Base-by-base conservation (phyloP, 2,329 filamentous ascomycete species). In the Ophiobolus disseminans region DNA sequence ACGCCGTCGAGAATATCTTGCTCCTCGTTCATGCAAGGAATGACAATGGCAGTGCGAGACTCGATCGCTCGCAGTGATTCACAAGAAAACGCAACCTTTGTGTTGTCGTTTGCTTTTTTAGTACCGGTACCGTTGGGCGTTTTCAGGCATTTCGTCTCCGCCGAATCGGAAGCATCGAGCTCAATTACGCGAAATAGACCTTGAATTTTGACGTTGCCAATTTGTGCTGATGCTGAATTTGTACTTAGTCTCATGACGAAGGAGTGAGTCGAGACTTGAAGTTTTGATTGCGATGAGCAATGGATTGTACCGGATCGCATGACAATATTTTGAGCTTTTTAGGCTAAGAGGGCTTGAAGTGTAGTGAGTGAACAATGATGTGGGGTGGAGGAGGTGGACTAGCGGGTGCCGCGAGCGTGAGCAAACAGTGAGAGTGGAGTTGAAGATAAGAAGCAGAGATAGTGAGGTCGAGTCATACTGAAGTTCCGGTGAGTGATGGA, bases 1-100 rank as follows among this genome's bases (percentile, higher is more conserved):
- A 60, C 51, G 14, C 48, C 54, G 10, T 55, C 40, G 17, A 60
- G 45, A 13, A 55, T 48, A 5, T n/a, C 22, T 11, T 34, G 36
- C 2, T 55, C 51, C 40, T 60, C 54, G 26, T 60, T 46, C 51
- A 57, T 60, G 26, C 54, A 55, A 8, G 57, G 51, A 19, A 60
- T 26, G 4, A 55, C 14, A 5, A 60, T 55, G 1, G 57, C 54
- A 7, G 57, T 54, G 14, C 55, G 32, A 3, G 22, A 13, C 32
- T 60, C 54, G 22, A 55, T 45, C 2, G 13, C 32, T 14, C 40
- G 13, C 5, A 57, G 23, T 5, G 44, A 46, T 5, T 41, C 9
- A 25, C 46, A 46, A 5, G 54, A 36, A 20, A 60, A 48, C 2
- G 28, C 21, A 5, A 53, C 19, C n/a, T 41, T 45, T n/a, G 21